A percentile compares a stretch with the other conserved stretches of the same genome.
Conservation (phyloP, 768 basidiomycete species). For the Pleurotus cornucopiae region DNA sequence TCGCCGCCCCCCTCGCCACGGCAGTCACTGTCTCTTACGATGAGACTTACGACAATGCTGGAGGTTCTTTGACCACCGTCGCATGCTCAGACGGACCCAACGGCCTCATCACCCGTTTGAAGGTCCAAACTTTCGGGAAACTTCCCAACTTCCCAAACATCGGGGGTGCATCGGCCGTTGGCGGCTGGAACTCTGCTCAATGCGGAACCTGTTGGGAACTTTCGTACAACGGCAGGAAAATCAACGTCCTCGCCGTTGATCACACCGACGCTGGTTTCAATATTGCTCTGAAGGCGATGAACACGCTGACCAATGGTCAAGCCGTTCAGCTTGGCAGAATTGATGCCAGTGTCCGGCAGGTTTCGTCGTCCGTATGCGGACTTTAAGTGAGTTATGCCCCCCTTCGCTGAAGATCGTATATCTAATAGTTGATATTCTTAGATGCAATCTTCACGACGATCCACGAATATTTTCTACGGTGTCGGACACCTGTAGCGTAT, state of each 20-base stretch:
- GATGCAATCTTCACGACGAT: too few species aligned
- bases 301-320: slow-evolving; percentile 42
- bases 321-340: slow-evolving; percentile 46
- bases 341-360: slow-evolving; percentile 35
- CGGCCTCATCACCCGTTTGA: slow-evolving; percentile 38
- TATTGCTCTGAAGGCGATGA: slow-evolving; percentile 48
- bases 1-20: slow-evolving; percentile 19
- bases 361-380: slow-evolving; percentile 47
- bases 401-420: too few species aligned
- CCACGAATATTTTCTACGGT: too few species aligned
- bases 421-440: too few species aligned
- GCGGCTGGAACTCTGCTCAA: slow-evolving; percentile 43
- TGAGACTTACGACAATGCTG: slow-evolving; percentile 41
- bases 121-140: slow-evolving; percentile 44
- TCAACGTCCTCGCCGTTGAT: slow-evolving; percentile 53
- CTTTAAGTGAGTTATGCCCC: slow-evolving; percentile 19
- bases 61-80: slow-evolving; percentile 35
- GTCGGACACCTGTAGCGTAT: too few species aligned
- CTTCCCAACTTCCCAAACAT: slow-evolving; percentile 59
- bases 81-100: slow-evolving; percentile 47
- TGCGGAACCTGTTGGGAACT: slow-evolving; percentile 64
- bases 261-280: slow-evolving; percentile 42
- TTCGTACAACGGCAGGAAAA: slow-evolving; percentile 38
- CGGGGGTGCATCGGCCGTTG: slow-evolving; percentile 49
- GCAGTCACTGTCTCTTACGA: slow-evolving; percentile 40